Evolutionary conservation across 257 asterid species (phyloP), one percentile per base, ranked within the genome.

Genomic region (Oldenlandia corymbosa): DNA sequence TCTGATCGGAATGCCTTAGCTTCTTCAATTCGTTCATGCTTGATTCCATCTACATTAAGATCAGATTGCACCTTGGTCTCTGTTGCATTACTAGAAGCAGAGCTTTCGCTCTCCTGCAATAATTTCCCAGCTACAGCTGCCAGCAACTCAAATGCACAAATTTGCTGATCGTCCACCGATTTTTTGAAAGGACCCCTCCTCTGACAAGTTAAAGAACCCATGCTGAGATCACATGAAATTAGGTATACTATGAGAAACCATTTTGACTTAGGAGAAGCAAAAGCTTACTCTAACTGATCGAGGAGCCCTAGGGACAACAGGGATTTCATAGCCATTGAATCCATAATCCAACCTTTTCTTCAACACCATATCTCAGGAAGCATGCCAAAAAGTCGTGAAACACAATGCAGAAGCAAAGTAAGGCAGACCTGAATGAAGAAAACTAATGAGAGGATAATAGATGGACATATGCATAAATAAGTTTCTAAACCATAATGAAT

Each of bases 51-150:
- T 47, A 5, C 54, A 47, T 64, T 72, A 60, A 52, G 34, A 34
- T 50, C 78, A 48, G 50, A 67, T 14, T 58, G 77, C 59, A 66
- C 73, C 64, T 83, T 81, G 52, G 69, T 83, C 51, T 76, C 84
- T 0, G 66, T 84, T 26, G 81, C 87, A 83, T 85, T 85, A 76
- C 95, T 81, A 13, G 91, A 90, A 62, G 94, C 84, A 46, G 95
- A 93, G 69, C 95, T 79, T 78, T 90, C 96, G 64, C 85, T 93
- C 78, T 87, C 99, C 75, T 76, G 91, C 64, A 90, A 78, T 58
- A 93, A 73, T 75, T 93, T 80, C 51, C 94, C 97, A 39, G 99
- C 99, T 71, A 93, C 97, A 75, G 90, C 86, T 31, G 99, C 99
- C 68, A 93, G 87, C 65, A 93, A 72, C 69, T 93, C 99, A 68